Conservation (phyloP, 2,329 filamentous ascomycete genomes). For the Colletotrichum incanum region DNA sequence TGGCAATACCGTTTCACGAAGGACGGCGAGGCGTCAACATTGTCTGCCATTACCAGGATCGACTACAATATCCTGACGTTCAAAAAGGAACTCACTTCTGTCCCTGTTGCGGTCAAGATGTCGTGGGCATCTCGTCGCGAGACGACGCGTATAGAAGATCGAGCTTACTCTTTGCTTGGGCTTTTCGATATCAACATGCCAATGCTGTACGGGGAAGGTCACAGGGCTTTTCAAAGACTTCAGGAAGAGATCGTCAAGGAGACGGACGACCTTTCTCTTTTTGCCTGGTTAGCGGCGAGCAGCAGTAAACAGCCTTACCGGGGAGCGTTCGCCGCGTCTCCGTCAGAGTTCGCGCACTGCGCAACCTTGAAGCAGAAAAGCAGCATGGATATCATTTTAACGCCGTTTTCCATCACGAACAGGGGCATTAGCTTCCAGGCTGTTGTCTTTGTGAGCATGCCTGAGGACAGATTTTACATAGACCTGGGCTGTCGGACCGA, state of each 20-base stretch:
- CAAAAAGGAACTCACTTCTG: neutral
- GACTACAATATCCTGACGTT: conserved; percentile 10
- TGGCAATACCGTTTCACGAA: conserved; percentile 42
- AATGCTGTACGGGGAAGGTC: conserved; percentile 50
- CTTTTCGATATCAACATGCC: conserved; percentile 50
- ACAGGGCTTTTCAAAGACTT: conserved; percentile 46
- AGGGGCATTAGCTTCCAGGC: conserved; percentile 3
- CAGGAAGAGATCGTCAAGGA: conserved; percentile 29
- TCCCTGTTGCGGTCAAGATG: conserved; percentile 47
- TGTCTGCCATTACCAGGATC: conserved; percentile 19
- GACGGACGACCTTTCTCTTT: conserved; percentile 17
- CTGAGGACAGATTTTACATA: neutral
- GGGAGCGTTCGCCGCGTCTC: conserved; percentile 17
- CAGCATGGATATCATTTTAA: neutral
- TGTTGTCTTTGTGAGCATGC: neutral
- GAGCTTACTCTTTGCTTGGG: conserved; percentile 49
- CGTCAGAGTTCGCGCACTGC: conserved; percentile 5
- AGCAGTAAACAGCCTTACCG: neutral
- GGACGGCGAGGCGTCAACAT: neutral
- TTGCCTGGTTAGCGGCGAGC: conserved; percentile 21
- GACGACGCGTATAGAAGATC: conserved; percentile 47
- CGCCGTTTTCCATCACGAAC: conserved; percentile 16
- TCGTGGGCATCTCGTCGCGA: conserved; percentile 48
- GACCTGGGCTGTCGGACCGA: neutral
- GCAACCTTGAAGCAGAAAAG: neutral